Evolutionary conservation across 192 early-diverging fungal species (phyloP), one percentile per base, ranked within the genome.

Genomic region (Helicostylum pulchrum): DNA sequence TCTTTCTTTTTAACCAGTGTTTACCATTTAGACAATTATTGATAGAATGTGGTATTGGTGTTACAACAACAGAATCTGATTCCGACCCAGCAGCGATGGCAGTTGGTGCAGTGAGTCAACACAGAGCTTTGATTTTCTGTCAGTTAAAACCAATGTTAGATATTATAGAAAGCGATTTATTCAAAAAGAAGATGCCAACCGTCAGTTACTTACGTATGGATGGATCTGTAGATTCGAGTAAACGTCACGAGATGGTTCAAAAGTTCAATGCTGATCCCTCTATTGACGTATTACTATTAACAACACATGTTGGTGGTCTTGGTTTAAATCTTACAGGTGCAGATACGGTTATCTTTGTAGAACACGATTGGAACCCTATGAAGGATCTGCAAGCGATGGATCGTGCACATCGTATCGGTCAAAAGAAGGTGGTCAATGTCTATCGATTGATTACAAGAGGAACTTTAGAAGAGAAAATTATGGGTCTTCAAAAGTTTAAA

Each of bases 311-410:
- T 23, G 97, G 97, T 65, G 97, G 97, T 7, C 80, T 99, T 17
- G 97, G 97, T 1, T 78, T 99, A 8, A 99, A 98, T 61, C 77
- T 99, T 65, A 99, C 97, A 6, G 97, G 95, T 5, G 97, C 97
- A n/a, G 97, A 99, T 63, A 97, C 95, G 2, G 97, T 99, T 0
- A 96, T 99, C 32, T 97, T 99, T 84, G 91, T 98, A 9, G 97
- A 99, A 71, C 97, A 98, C 69, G 97, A 99, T 67, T 99, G 96
- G 88, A 99, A 99, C 70, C 97, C 97, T 6, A 95, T 95, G 82
- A 98, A 95, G 76, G 97, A 99, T 78, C 73, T 97, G 61, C 97
- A 99, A 74, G 97, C 97, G 1, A 98, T 98, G 97, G 97, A 99
- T 76, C 87, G 97, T 44, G 97, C 95, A 0, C 97, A 99, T 77